A percentile compares a stretch with the other conserved stretches of the same genome.
Evolutionary conservation across 306 rosid genomes (phyloP).

Genomic region (Lupinus albus): DNA sequence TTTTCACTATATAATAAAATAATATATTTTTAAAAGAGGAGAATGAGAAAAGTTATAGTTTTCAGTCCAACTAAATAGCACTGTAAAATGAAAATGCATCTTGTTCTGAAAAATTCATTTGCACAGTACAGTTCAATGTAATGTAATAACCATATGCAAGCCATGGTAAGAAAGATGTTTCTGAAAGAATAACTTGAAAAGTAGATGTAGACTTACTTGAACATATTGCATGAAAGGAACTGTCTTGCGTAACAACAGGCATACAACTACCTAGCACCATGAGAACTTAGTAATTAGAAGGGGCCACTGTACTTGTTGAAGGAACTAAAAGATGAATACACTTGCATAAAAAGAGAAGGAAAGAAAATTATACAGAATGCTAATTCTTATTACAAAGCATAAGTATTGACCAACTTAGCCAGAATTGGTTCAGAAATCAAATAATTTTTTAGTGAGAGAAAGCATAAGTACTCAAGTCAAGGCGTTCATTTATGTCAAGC

Average conservation of each 20-base stretch:
- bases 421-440: slow-evolving; percentile 15
- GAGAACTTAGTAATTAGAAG: slow-evolving; percentile 40
- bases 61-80: slow-evolving; percentile 3
- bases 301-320: slow-evolving; percentile 8
- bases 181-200: slow-evolving; percentile 18
- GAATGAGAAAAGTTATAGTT: neutral
- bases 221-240: slow-evolving; percentile 84
- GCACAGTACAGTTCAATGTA: neutral
- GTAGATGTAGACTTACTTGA: slow-evolving; percentile 66
- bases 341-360: neutral
- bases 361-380: neutral
- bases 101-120: slow-evolving; percentile 28
- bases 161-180: slow-evolving; percentile 3
- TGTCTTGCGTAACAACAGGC: slow-evolving; percentile 94
- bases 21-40: slow-evolving; percentile 7
- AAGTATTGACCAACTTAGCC: slow-evolving; percentile 17
- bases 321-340: slow-evolving; percentile 5
- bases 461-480: slow-evolving; percentile 1
- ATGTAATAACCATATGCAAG: neutral
- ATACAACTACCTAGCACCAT: slow-evolving; percentile 86
- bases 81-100: slow-evolving; percentile 30
- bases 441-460: slow-evolving; percentile 4
- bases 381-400: neutral
- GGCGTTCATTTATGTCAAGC: slow-evolving; percentile 6
- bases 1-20: neutral